A percentile compares a stretch with the other conserved stretches of the same genome.
Evolutionary conservation across 208 protist species (phyloP).

Genomic region (Entamoeba invadens): DNA sequence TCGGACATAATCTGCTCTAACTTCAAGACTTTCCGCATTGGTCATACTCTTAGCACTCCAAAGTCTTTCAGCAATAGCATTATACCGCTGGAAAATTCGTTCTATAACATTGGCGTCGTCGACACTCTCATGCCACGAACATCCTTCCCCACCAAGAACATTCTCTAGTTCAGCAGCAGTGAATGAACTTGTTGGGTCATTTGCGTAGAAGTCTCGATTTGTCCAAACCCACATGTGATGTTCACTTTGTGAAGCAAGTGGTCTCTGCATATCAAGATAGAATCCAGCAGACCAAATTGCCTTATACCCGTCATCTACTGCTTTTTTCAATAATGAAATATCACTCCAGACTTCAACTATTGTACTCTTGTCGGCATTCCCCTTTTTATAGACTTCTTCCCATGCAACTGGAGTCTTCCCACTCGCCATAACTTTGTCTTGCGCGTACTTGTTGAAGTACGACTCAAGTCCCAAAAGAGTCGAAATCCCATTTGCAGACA

Average conservation of each 20-base stretch:
- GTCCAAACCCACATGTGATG: neutral
- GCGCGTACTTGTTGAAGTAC: neutral
- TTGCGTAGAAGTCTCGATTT: neutral
- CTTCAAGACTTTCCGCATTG: neutral
- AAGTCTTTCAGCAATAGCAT: slow-evolving; percentile 12
- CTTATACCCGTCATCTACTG: neutral
- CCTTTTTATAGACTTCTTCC: neutral
- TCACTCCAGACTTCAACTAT: slow-evolving; percentile 10
- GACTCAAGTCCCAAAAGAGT: neutral
- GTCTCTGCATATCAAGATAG: slow-evolving; percentile 10
- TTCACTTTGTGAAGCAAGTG: neutral
- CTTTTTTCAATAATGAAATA: neutral
- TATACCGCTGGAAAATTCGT: neutral
- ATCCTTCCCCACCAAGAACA: slow-evolving; percentile 4
- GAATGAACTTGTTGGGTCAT: neutral
- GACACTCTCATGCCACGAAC: slow-evolving; percentile 8
- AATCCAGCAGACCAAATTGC: neutral
- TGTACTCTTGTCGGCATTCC: neutral
- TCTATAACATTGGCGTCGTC: neutral
- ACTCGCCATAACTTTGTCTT: neutral
- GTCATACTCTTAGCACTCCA: slow-evolving; percentile 1
- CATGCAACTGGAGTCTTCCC: neutral
- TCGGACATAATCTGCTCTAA: neutral
- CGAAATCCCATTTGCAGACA: neutral
- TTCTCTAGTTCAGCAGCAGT: neutral